Evolutionary conservation across 352 stramenopile species (phyloP).

Genomic region (Phytophthora boehmeriae): DNA sequence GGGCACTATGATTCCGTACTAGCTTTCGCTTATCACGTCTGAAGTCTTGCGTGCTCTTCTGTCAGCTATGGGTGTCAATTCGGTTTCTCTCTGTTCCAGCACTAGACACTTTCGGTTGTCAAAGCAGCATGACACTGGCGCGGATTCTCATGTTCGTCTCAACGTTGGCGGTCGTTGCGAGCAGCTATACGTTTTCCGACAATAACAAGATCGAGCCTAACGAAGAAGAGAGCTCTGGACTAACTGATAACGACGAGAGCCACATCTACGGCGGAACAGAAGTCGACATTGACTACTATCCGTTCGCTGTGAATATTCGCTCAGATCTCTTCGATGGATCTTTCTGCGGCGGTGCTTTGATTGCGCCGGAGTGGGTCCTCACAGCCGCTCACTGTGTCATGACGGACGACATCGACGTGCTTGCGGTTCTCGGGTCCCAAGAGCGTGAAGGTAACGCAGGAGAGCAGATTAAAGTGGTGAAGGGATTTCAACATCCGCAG

Average conservation of each 20-base stretch:
- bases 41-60: not conserved
- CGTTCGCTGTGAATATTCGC: conserved; percentile 61
- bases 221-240: conserved; percentile 16
- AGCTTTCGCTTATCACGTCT: too few relatives aligned
- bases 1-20: not conserved
- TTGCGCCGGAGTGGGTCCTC: conserved; percentile 62
- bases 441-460: conserved; percentile 8
- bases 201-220: conserved; percentile 19
- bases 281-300: conserved; percentile 51
- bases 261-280: conserved; percentile 69
- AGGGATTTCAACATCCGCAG: conserved; percentile 19
- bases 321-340: conserved; percentile 40
- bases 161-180: not conserved
- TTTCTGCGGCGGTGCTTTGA: conserved; percentile 65
- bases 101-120: not conserved
- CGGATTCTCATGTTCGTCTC: conserved; percentile 12
- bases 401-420: conserved; percentile 21
- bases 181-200: conserved; percentile 23
- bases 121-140: conserved; percentile 30
- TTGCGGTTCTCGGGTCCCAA: conserved; percentile 28
- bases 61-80: too few relatives aligned
- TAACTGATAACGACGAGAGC: conserved; percentile 42
- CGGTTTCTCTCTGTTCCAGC: not conserved
- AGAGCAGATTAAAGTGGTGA: conserved; percentile 23
- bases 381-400: conserved; percentile 73